phyloP scores from a whole-genome alignment of 192 early-diverging fungal species.

The Umbelopsis vinacea region DNA sequence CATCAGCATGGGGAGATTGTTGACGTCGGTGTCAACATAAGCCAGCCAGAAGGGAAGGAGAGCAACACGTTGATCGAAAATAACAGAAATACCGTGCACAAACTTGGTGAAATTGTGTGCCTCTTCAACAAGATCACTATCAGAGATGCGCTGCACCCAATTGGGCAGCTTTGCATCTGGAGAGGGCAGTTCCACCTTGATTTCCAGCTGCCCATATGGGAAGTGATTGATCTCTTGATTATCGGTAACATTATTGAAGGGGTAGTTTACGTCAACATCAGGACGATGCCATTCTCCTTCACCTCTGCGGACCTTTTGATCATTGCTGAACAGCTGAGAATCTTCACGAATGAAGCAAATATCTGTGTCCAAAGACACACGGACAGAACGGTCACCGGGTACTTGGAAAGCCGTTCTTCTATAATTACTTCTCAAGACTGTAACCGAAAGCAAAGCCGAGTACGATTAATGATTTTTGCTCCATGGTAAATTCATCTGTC shows the following conservation, averaged over 20 bases:
- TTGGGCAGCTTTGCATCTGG: constrained; percentile 64
- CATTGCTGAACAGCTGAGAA: constrained; percentile 51
- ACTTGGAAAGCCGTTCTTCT: constrained; percentile 99
- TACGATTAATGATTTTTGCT: too few relatives aligned
- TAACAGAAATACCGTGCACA: constrained; percentile 78
- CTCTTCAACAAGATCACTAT: constrained; percentile 74
- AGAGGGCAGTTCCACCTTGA: constrained; percentile 78
- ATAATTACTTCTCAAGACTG: constrained; percentile 89
- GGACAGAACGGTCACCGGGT: constrained; percentile 91
- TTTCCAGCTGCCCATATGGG: constrained; percentile 93
- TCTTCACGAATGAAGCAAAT: constrained; percentile 97
- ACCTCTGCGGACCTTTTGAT: constrained; percentile 69
- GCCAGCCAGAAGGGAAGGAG: constrained; percentile 69
- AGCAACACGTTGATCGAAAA: constrained; percentile 65
- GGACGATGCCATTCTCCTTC: constrained; percentile 89
- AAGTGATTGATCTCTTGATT: constrained; percentile 85
- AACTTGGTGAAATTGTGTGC: constrained; percentile 88
- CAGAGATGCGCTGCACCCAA: constrained; percentile 82
- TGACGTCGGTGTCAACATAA: constrained; percentile 35
- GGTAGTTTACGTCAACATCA: constrained; percentile 79
- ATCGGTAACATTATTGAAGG: constrained; percentile 77
- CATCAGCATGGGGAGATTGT: constrained; percentile 31
- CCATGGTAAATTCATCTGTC: too few relatives aligned
- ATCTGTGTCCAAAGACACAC: constrained; percentile 96
- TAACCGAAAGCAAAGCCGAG: background rate